Base-by-base conservation (phyloP, 345 rosid genomes). In the Mallotus nudiflorus region DNA sequence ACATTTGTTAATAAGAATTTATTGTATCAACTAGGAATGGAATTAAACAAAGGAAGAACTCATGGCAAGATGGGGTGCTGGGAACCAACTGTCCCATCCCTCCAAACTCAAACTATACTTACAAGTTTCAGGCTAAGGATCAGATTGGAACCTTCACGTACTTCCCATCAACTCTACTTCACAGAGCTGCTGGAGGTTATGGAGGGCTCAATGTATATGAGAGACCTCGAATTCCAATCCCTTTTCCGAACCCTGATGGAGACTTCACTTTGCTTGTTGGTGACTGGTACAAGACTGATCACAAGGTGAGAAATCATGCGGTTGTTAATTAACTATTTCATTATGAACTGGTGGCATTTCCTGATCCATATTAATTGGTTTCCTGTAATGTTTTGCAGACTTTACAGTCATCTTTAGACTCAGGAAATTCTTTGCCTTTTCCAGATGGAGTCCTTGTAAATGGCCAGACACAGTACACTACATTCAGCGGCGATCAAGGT, bases 191-290 rank as follows among this genome's bases (percentile, higher is more conserved):
- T 48, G 85, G 85, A 27, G 83, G 77, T 33, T 82, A 73, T 68
- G 93, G 93, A 29, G 90, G 85, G 7, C 35, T 85, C 46, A 88
- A 88, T 49, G 12, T 90, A 56, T 73, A 75, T 33, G 78, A 83
- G 53, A 84, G 96, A 59, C 70, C 89, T 33, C 73, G 74, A 14
- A 90, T 90, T 51, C 77, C 96, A 14, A 82, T 83, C 62, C 96
- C 96, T 22, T 90, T 81, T 44, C 55, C 80, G 1, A 37, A 6
- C 55, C 85, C 88, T 12, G 87, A 67, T 31, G 93, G 88, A 3
- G 93, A 90, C 37, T 88, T 80, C 82, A 85, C 93, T 45, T 60
- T 90, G 28, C 90, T 90, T 8, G 74, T 84, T 24, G 82, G 82
- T 49, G 93, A 90, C 72, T 88, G 96, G 96, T 85, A 82, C 75